Percentiles rank a stretch among this genome's conserved stretches.
Evolutionary conservation across 371 early-diverging fungal species (phyloP).

Genomic region (Apophysomyces ossiformis): DNA sequence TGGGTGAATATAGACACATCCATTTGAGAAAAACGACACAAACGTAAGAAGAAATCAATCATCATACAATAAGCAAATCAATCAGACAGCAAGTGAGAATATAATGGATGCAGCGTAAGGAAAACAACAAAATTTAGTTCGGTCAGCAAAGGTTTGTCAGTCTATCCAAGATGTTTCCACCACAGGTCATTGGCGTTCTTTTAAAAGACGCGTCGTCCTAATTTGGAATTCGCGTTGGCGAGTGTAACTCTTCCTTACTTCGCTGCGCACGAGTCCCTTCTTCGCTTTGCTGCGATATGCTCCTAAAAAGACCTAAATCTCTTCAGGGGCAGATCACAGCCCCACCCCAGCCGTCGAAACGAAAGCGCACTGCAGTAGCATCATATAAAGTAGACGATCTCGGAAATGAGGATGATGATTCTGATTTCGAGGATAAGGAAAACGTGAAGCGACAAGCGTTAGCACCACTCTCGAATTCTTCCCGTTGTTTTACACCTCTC

Average conservation of each 20-base stretch:
- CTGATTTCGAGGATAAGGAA: constrained; percentile 33
- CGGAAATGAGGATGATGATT: constrained; percentile 29
- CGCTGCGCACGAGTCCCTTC: not conserved
- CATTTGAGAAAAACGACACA: no score
- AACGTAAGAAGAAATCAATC: no score
- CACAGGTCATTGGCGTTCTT: no score
- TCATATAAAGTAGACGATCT: constrained; percentile 17
- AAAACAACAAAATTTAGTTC: no score
- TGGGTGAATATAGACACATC: no score
- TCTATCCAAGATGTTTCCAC: no score
- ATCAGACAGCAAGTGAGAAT: no score
- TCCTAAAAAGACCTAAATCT: constrained; percentile 29
- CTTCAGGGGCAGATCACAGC: constrained; percentile 1
- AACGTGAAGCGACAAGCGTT: constrained; percentile 17
- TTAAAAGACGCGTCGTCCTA: not conserved
- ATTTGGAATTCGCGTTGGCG: constrained; percentile 3
- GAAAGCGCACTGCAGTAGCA: constrained; percentile 21
- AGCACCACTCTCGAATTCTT: constrained; percentile 21
- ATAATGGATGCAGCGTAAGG: no score
- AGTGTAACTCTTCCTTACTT: not conserved
- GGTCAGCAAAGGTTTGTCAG: no score
- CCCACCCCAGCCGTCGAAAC: constrained; percentile 13
- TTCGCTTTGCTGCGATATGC: constrained; percentile 19
- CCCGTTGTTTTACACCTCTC: constrained; percentile 23
- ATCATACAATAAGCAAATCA: no score